phyloP scores from a whole-genome alignment of 1,284 basidiomycete species.

The Rhodotorula sp. region DNA sequence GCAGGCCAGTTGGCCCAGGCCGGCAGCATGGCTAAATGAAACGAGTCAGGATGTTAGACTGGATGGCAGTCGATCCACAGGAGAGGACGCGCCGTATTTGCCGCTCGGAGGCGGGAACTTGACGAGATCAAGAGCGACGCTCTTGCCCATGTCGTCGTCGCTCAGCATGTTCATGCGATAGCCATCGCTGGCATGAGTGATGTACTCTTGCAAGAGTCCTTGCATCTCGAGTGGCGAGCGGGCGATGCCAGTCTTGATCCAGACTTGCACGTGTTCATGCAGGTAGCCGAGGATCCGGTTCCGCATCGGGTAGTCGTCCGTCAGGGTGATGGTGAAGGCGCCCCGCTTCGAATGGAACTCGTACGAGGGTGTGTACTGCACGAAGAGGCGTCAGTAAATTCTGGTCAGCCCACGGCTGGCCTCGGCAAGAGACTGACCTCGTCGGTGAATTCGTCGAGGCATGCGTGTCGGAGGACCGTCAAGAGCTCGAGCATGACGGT shows the following conservation, averaged over 20 bases:
- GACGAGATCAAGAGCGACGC: slow-evolving; percentile 78
- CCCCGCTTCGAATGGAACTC: slow-evolving; percentile 73
- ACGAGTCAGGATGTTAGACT: not conserved
- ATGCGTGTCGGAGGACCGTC: slow-evolving; percentile 80
- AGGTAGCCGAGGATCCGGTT: slow-evolving; percentile 79
- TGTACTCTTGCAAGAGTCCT: slow-evolving; percentile 68
- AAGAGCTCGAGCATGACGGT: slow-evolving; percentile 87
- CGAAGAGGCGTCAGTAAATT: not conserved
- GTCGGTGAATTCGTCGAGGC: slow-evolving; percentile 87
- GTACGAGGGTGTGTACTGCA: slow-evolving; percentile 81
- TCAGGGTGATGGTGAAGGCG: slow-evolving; percentile 72
- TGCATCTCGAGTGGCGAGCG: slow-evolving; percentile 90
- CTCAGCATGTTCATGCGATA: slow-evolving; percentile 18
- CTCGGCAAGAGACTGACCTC: slow-evolving; percentile 61
- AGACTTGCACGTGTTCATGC: slow-evolving; percentile 69
- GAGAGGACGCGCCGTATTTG: slow-evolving; percentile 31
- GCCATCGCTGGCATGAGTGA: slow-evolving; percentile 27
- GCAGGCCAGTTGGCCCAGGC: slow-evolving; percentile 48
- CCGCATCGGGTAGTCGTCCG: slow-evolving; percentile 82
- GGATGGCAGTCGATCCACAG: not conserved
- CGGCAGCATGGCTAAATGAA: slow-evolving; percentile 44
- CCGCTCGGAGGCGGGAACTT: slow-evolving; percentile 48
- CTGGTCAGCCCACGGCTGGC: slow-evolving; percentile 9
- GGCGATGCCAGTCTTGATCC: slow-evolving; percentile 81
- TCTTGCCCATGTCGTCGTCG: slow-evolving; percentile 84